Percentiles rank a stretch among this genome's conserved stretches.
These are phyloP conservation scores for Cordyceps pruinosa DNA, from an alignment of 2,329 filamentous ascomycete genomes.

Conservation along the genomic window DNA sequence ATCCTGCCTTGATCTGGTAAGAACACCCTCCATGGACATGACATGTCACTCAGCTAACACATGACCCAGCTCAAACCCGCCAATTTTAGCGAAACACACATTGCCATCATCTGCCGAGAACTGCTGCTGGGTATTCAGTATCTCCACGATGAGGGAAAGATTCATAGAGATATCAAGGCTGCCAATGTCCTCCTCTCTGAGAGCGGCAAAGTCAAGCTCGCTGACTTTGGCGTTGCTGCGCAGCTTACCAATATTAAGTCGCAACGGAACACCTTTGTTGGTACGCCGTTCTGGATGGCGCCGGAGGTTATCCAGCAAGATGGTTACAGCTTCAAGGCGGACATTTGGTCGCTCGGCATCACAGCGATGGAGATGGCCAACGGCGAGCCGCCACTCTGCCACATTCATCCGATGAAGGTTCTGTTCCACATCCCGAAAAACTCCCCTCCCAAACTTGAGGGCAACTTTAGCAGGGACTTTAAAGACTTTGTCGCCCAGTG, in stretches of 20 bases:
- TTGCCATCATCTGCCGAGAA: conserved; percentile 90
- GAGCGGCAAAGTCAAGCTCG: conserved; percentile 84
- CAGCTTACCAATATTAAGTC: conserved; percentile 97
- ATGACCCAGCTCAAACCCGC: conserved; percentile 72
- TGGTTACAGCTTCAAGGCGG: conserved; percentile 77
- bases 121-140: conserved; percentile 87
- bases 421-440: conserved; percentile 88
- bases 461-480: conserved; percentile 81
- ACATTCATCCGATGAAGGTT: conserved; percentile 89
- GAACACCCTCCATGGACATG: conserved; percentile 18
- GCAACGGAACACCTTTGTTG: conserved; percentile 93
- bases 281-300: conserved; percentile 96
- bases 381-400: conserved; percentile 80
- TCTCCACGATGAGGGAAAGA: conserved; percentile 87
- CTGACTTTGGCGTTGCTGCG: conserved; percentile 94
- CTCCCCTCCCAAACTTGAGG: conserved; percentile 74
- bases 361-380: conserved; percentile 85
- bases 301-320: conserved; percentile 90
- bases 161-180: conserved; percentile 94
- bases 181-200: conserved; percentile 93
- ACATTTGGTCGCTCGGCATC: conserved; percentile 90
- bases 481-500: conserved; percentile 90
- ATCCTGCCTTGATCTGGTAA: conserved; percentile 86
- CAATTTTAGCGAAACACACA: conserved; percentile 79
- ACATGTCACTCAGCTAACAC: conserved; percentile 22